These are phyloP conservation scores for Calonectria pseudoturangicola DNA, from an alignment of 2,329 filamentous ascomycete genomes.

Conservation along the genomic window DNA sequence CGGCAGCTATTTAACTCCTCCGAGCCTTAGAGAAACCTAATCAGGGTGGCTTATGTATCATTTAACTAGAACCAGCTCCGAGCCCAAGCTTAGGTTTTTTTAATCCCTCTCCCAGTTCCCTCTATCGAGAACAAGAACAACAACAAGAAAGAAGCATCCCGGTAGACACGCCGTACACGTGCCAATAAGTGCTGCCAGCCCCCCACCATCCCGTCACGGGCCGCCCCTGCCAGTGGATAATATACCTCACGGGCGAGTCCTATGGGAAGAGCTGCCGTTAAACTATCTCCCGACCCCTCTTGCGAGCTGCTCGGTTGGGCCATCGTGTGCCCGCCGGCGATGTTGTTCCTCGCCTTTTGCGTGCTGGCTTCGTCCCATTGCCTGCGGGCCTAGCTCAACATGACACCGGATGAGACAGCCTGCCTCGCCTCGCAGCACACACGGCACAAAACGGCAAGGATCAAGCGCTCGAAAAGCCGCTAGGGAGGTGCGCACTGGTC, in stretches of 20 bases:
- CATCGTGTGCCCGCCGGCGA: too few species aligned
- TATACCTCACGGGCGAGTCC: slow-evolving; percentile 12
- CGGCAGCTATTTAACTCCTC: background rate
- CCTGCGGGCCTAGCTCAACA: background rate
- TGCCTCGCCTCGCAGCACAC: background rate
- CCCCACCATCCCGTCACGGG: slow-evolving; percentile 17
- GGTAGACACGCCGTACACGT: slow-evolving; percentile 8
- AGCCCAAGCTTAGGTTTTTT: slow-evolving; percentile 17
- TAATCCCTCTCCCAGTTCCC: too few species aligned
- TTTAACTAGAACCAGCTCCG: background rate
- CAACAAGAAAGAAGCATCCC: background rate
- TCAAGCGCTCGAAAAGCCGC: background rate
- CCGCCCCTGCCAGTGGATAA: slow-evolving; percentile 24
- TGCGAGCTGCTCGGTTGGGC: background rate
- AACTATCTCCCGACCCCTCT: slow-evolving; percentile 13
- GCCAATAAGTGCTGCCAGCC: background rate
- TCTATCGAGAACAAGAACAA: too few species aligned
- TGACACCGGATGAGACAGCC: slow-evolving; percentile 9
- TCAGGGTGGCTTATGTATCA: background rate
- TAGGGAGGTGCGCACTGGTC: slow-evolving; percentile 1
- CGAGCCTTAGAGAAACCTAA: background rate
- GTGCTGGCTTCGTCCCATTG: background rate
- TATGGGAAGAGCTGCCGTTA: slow-evolving; percentile 7
- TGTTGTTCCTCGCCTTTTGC: background rate
- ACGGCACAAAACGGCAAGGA: background rate